Conservation (phyloP, 2,329 filamentous ascomycete genomes). For the Atkinsonella texensis region DNA sequence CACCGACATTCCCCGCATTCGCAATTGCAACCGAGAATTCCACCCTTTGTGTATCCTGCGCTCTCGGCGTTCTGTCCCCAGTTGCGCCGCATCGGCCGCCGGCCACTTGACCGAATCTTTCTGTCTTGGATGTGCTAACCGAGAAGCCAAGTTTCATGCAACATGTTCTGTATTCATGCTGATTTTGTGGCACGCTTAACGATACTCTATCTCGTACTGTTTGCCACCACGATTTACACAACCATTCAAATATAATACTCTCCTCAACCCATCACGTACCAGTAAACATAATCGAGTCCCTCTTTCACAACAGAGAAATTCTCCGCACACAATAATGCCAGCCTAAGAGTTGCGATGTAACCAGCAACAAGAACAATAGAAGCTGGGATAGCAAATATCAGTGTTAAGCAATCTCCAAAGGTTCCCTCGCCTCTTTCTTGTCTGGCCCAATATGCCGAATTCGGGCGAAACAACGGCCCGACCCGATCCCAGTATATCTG, state of each 20-base stretch:
- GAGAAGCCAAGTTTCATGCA: neutral
- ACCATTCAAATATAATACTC: neutral
- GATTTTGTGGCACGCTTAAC: neutral
- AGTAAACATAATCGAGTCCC: slow-evolving; percentile 4
- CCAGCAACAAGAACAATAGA: slow-evolving; percentile 13
- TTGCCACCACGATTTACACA: too few species aligned
- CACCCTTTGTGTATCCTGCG: neutral
- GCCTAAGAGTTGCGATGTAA: slow-evolving; percentile 16
- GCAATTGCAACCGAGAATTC: neutral
- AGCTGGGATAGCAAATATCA: slow-evolving; percentile 17
- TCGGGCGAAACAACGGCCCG: slow-evolving; percentile 25
- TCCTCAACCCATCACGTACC: neutral
- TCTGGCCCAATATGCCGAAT: slow-evolving; percentile 23
- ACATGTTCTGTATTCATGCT: neutral
- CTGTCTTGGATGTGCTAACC: neutral
- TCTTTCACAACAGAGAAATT: slow-evolving; percentile 6
- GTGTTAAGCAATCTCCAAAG: slow-evolving; percentile 13
- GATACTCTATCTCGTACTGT: neutral
- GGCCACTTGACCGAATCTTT: neutral
- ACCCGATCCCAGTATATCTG: slow-evolving; percentile 25
- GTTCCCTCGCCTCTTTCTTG: slow-evolving; percentile 13
- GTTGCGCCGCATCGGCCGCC: neutral
- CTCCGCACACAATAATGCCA: slow-evolving; percentile 10
- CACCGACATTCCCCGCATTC: neutral
- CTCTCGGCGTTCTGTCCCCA: neutral